A percentile compares a stretch with the other conserved stretches of the same genome.
These are phyloP conservation scores for Daldinia loculata DNA, from an alignment of 495 filamentous ascomycete species.

Conservation along the genomic window DNA sequence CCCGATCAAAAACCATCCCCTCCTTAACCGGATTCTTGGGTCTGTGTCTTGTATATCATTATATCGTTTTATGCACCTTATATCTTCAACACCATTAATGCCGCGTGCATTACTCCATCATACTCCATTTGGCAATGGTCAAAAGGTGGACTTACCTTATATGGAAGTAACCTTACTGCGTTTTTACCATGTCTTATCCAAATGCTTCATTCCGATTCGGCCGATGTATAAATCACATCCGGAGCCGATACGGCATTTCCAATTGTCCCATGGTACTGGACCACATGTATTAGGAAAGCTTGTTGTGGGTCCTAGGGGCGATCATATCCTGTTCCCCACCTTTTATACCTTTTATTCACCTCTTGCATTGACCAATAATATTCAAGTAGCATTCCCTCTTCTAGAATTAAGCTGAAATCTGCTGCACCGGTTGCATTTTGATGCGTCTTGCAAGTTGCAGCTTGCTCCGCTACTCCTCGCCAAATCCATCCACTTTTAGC, in stretches of 20 bases:
- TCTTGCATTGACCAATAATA: constrained; percentile 22
- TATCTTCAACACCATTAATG: neutral
- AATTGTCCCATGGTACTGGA: constrained; percentile 3
- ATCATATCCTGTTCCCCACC: constrained; percentile 14
- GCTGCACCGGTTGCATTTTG: neutral
- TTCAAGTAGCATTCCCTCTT: constrained; percentile 28
- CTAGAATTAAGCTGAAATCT: constrained; percentile 31
- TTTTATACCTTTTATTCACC: neutral
- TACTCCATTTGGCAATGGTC: neutral
- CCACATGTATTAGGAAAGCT: constrained; percentile 24
- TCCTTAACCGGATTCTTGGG: constrained; percentile 28
- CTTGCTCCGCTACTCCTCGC: neutral
- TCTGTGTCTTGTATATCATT: neutral
- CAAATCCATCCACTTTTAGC: neutral
- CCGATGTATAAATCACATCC: constrained; percentile 9
- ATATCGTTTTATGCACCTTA: neutral
- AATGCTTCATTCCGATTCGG: constrained; percentile 5
- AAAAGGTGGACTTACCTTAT: neutral
- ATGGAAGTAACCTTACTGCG: neutral
- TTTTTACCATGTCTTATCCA: neutral
- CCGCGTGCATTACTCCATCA: neutral
- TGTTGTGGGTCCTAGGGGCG: constrained; percentile 27
- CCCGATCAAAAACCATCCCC: constrained; percentile 1
- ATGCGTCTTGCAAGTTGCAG: too few species aligned
- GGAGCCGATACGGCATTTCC: constrained; percentile 38